Evolutionary conservation across 2,329 filamentous ascomycete species (phyloP), one percentile per base, ranked within the genome.

Genomic region (Penicillium sp.): DNA sequence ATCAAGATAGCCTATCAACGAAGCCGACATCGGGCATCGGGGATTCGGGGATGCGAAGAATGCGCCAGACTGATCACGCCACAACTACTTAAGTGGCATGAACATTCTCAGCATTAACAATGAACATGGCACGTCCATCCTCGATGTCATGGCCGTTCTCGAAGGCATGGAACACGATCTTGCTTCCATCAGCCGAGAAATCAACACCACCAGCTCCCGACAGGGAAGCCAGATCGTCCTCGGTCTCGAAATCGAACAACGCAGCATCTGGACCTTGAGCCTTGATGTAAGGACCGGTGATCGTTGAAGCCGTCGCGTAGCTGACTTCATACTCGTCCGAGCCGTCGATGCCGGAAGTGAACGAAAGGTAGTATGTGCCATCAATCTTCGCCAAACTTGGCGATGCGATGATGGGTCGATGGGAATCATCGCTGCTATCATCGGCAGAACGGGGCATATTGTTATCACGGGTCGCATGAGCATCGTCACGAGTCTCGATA

Each of bases 351-450:
- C 80, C 77, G 36, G 75, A 78, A 58, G 77, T 80, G 63, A 77
- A 83, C 56, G 81, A 80, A 38, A 84, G 66, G 25, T 80, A 70
- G 53, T 82, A 82, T 14, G 68, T 68, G 3, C 77, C 78, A 25
- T 72, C 69, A 0, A 50, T 49, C 2, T 69, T 67, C 31, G 77
- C 63, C 12, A 83, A 57, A 47, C 72, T 73, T 0, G 80, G 80
- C 18, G 80, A 80, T 64, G 83, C 80, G 16, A 83, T 73, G 1
- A 82, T 65, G 13, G 78, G 79, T 1, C 79, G 75, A 52, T 84
- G 80, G 7, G 77, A 70, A 19, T 81, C 78, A 38, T 82, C 80
- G 7, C 7, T 25, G 22, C 4, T 25, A 2, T 25, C 22, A 25
- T 25, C 22, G 3, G 19, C 19, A n/a, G n/a, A n/a, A n/a, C n/a